These are phyloP conservation scores for Teratosphaeria viscida DNA, from an alignment of 2,329 filamentous ascomycete species.

Conservation along the genomic window DNA sequence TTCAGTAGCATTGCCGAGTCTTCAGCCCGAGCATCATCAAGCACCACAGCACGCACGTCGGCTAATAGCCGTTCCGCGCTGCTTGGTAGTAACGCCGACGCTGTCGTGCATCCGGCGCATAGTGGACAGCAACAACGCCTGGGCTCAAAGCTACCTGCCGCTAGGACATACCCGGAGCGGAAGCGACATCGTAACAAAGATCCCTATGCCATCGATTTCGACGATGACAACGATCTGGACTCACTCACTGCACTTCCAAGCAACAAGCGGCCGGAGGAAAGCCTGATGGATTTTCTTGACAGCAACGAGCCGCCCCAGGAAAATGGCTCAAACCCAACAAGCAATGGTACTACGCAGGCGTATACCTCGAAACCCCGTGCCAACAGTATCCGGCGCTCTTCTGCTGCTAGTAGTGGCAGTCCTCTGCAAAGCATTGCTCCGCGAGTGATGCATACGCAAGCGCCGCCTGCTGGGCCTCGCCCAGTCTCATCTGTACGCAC, in stretches of 20 bases:
- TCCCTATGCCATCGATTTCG: slow-evolving; percentile 78
- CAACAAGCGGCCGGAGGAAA: slow-evolving; percentile 45
- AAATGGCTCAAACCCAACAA: slow-evolving; percentile 6
- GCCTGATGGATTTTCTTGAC: slow-evolving; percentile 61
- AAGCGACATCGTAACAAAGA: slow-evolving; percentile 73
- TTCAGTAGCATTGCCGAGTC: background rate
- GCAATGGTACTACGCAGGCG: slow-evolving; percentile 1
- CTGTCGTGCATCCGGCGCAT: slow-evolving; percentile 6
- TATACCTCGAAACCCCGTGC: background rate
- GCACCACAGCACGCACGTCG: background rate
- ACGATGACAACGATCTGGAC: slow-evolving; percentile 46
- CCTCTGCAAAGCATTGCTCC: background rate
- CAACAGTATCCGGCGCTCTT: slow-evolving; percentile 1
- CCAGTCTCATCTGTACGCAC: background rate
- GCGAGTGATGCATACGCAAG: slow-evolving; percentile 1
- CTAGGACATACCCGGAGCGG: slow-evolving; percentile 27
- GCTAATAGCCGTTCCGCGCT: background rate
- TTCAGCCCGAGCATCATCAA: background rate
- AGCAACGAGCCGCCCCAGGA: slow-evolving; percentile 53
- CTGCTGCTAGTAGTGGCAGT: background rate
- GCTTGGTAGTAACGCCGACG: background rate
- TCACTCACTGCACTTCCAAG: slow-evolving; percentile 36
- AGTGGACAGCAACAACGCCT: slow-evolving; percentile 10
- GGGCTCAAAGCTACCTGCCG: background rate
- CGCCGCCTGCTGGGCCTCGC: background rate